A percentile compares a stretch with the other conserved stretches of the same genome.
phyloP scores from a whole-genome alignment of 1,139 yeast genomes.

The Kurtzmaniella natalensis region DNA sequence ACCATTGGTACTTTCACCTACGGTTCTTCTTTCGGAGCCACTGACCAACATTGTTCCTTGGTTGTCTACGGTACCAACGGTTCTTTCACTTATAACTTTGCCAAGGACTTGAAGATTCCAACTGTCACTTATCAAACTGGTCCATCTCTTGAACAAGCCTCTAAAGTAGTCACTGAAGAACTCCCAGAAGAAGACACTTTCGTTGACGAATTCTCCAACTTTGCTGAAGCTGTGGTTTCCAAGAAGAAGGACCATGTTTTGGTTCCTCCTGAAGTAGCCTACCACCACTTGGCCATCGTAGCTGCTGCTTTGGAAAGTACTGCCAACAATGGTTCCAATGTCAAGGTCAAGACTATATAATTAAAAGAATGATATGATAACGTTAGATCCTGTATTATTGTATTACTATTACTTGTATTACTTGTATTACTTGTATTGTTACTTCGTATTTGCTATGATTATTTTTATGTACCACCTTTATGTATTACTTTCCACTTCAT shows the following conservation, averaged over 20 bases:
- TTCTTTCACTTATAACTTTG: conserved; percentile 59
- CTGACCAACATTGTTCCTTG: conserved; percentile 62
- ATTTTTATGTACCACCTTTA: no score
- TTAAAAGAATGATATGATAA: no score
- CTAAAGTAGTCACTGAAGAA: conserved; percentile 44
- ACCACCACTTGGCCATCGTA: conserved; percentile 87
- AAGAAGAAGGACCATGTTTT: conserved; percentile 58
- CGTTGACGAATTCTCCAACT: conserved; percentile 65
- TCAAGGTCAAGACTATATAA: conserved; percentile 44
- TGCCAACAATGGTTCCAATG: conserved; percentile 51
- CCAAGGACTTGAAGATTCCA: conserved; percentile 46
- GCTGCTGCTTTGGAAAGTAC: conserved; percentile 81
- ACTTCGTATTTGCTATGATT: no score
- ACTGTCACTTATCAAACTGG: conserved; percentile 47
- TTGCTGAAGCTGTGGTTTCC: conserved; percentile 62
- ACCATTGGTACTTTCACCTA: conserved; percentile 85
- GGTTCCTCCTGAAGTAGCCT: conserved; percentile 69
- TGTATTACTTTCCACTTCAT: no score
- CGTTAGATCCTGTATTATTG: no score
- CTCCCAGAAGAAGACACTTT: conserved; percentile 51
- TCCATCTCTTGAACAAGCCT: conserved; percentile 38
- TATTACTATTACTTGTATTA: no score
- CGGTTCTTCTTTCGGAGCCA: conserved; percentile 87
- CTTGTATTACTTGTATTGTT: no score
- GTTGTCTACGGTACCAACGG: conserved; percentile 78